Evolutionary conservation across 208 protist genomes (phyloP).

Genomic region (Leptomonas pyrrhocoris): DNA sequence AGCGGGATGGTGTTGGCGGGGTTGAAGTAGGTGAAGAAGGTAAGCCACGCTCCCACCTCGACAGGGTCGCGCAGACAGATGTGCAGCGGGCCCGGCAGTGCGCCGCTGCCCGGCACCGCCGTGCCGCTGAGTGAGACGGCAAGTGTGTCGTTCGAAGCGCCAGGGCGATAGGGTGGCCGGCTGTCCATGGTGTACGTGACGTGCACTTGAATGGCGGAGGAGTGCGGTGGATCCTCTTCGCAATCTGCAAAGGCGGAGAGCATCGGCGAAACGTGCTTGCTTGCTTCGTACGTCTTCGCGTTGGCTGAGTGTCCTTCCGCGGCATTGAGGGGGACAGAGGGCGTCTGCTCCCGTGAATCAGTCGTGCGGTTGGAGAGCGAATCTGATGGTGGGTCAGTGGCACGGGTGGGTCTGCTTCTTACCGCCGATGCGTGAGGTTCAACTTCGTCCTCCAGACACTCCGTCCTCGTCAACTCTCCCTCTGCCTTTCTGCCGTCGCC

Average conservation of each 20-base stretch:
- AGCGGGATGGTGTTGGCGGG: constrained; percentile 33
- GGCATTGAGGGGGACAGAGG: too few species aligned
- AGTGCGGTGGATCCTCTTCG: not conserved
- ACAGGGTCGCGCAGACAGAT: constrained; percentile 12
- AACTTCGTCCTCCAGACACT: too few species aligned
- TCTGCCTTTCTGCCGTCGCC: not conserved
- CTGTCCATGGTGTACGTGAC: constrained; percentile 63
- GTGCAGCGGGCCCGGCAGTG: constrained; percentile 22
- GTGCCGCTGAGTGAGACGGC: constrained; percentile 42
- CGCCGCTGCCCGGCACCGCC: constrained; percentile 18
- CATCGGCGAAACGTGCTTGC: not conserved
- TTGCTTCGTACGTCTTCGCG: not conserved
- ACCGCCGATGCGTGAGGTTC: not conserved
- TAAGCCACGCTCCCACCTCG: constrained; percentile 54
- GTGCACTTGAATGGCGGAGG: constrained; percentile 32
- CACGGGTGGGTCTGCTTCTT: not conserved
- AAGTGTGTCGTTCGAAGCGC: constrained; percentile 44
- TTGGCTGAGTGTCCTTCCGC: not conserved
- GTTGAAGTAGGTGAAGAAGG: constrained; percentile 49
- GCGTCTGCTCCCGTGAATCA: not conserved
- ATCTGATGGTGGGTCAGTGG: not conserved
- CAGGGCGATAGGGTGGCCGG: constrained; percentile 45
- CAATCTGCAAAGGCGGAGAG: constrained; percentile 23
- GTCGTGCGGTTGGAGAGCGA: not conserved
- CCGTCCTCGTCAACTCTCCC: not conserved